Evolutionary conservation across 768 basidiomycete species (phyloP).

Genomic region (Rhizopogon salebrosus): DNA sequence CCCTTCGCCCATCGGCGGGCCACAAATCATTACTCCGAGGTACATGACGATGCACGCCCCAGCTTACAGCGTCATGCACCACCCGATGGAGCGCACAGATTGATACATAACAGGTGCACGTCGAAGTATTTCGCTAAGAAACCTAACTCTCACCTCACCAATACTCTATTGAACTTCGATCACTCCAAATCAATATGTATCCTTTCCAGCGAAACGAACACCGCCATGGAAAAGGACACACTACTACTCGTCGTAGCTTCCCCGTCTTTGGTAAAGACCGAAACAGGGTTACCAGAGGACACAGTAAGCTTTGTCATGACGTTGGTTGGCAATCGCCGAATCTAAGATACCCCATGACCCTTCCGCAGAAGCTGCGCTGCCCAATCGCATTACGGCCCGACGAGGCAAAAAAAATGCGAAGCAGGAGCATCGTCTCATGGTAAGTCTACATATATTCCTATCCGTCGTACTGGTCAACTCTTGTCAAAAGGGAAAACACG

Average conservation of each 20-base stretch:
- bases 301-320: conserved; percentile 32
- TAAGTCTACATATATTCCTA: conserved; percentile 18
- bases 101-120: neutral
- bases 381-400: conserved; percentile 47
- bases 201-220: neutral
- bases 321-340: neutral
- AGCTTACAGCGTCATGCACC: neutral
- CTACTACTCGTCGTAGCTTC: conserved; percentile 2
- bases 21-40: too few species aligned
- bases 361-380: conserved; percentile 38
- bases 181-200: neutral
- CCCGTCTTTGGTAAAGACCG: conserved; percentile 25
- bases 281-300: conserved; percentile 43
- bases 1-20: neutral
- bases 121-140: neutral
- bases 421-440: conserved; percentile 41
- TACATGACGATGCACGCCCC: neutral
- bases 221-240: neutral
- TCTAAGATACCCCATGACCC: conserved; percentile 9
- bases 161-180: neutral
- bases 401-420: conserved; percentile 42
- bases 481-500: conserved; percentile 30
- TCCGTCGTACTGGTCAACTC: conserved; percentile 1
- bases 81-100: neutral
- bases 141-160: neutral